Evolutionary conservation across 441 rosid species (phyloP), one percentile per base, ranked within the genome.

Genomic region (Mallotus repandus): DNA sequence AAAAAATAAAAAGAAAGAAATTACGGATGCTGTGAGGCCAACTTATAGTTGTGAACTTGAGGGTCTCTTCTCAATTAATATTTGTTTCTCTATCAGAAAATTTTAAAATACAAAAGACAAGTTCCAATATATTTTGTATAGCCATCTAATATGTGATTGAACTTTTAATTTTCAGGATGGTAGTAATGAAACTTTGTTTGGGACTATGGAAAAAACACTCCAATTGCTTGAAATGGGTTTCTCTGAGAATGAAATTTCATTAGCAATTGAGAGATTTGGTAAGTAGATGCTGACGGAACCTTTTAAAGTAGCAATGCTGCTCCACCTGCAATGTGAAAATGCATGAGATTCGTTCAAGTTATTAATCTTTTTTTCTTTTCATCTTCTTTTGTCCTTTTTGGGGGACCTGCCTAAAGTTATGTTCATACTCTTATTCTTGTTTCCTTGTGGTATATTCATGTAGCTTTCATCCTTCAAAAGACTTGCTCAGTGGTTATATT

Each of bases 181-280:
- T 75, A 82, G 79, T 52, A 77, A 91, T 72, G 98, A 93, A 86
- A 63, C 60, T 25, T 80, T 96, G 81, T 96, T 76, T 83, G 88
- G 89, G 75, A 91, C 91, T 25, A 91, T 91, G 98, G 94, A 87
- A 68, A 93, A 87, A 81, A 93, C 99, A 14, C 88, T 96, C 75
- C 76, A 63, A 19, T 85, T 96, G 83, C 93, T 96, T 76, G 91
- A 90, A 80, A 88, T 93, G 96, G 99, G 99, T 75, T 96, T 93
- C 89, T 82, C 97, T 61, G 94, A 89, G 79, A 81, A 85, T 79
- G 93, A 96, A 79, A 81, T 93, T 70, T 96, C 99, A 76, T 70
- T 83, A 76, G 99, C 95, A 38, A 83, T 95, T 71, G 99, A 95
- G 76, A 91, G 84, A 78, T 82, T 85, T 64, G 97, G 99, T 92